Percentiles rank a stretch among this genome's conserved stretches.
Evolutionary conservation across 2,329 filamentous ascomycete species (phyloP).

Genomic region (Pseudogymnoascus sp.): DNA sequence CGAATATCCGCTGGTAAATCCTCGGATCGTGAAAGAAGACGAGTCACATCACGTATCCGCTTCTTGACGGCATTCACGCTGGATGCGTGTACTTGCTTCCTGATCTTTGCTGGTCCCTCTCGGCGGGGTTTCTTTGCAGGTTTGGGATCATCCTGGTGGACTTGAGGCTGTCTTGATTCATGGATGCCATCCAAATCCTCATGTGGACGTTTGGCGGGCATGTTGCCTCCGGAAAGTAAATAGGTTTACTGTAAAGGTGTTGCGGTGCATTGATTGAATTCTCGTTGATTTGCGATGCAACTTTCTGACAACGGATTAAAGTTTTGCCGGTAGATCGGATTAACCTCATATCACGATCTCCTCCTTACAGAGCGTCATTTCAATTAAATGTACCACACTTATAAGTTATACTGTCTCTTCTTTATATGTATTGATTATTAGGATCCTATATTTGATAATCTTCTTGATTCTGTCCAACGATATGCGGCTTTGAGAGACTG

Average conservation of each 20-base stretch:
- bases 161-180: constrained; percentile 26
- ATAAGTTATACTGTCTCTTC: background rate
- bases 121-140: constrained; percentile 27
- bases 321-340: background rate
- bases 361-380: background rate
- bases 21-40: constrained; percentile 51
- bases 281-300: constrained; percentile 5
- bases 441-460: background rate
- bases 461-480: too few relatives aligned
- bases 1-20: constrained; percentile 60
- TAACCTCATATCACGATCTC: background rate
- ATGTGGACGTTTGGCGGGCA: constrained; percentile 26
- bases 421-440: background rate
- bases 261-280: background rate
- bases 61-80: constrained; percentile 57
- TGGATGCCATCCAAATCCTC: constrained; percentile 23
- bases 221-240: constrained; percentile 15
- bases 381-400: background rate
- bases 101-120: constrained; percentile 21
- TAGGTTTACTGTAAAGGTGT: background rate
- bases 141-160: constrained; percentile 20
- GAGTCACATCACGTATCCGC: constrained; percentile 58
- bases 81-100: constrained; percentile 27
- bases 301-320: constrained; percentile 12
- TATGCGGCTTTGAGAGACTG: background rate